Conservation (phyloP, 2,329 filamentous ascomycete species). For the Trichophyton equinum region DNA sequence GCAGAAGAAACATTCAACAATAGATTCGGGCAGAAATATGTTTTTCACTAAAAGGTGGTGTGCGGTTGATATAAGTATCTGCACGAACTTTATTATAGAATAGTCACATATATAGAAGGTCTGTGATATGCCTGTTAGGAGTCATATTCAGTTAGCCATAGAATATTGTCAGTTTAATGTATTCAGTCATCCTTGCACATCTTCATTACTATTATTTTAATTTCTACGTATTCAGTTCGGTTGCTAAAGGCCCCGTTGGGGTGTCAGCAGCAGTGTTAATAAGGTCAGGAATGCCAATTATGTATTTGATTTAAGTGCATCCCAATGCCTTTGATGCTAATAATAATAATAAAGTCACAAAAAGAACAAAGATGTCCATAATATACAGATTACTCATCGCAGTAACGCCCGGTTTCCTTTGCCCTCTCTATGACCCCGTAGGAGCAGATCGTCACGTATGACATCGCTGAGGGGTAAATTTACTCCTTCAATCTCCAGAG, state of each 20-base stretch:
- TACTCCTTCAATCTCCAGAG: background rate
- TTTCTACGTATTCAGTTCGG: background rate
- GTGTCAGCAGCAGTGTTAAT: background rate
- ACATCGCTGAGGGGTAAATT: background rate
- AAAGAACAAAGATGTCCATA: background rate
- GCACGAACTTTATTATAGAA: background rate
- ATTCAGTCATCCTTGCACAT: too few species aligned
- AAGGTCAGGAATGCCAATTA: background rate
- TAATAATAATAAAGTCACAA: background rate
- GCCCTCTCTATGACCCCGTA: background rate
- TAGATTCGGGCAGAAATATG: conserved; percentile 9
- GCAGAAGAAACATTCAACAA: conserved; percentile 11
- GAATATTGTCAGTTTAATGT: background rate
- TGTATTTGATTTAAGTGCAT: background rate
- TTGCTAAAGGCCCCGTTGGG: background rate
- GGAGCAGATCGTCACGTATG: background rate
- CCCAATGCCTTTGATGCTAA: background rate
- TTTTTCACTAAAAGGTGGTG: background rate
- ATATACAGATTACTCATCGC: background rate
- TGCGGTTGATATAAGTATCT: background rate
- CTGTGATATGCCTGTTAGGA: background rate
- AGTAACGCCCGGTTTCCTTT: background rate
- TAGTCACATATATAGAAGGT: background rate
- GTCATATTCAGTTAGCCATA: background rate
- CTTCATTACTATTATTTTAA: too few species aligned